Evolutionary conservation across 371 early-diverging fungal species (phyloP).

Genomic region (Lichtheimia hyalospora): DNA sequence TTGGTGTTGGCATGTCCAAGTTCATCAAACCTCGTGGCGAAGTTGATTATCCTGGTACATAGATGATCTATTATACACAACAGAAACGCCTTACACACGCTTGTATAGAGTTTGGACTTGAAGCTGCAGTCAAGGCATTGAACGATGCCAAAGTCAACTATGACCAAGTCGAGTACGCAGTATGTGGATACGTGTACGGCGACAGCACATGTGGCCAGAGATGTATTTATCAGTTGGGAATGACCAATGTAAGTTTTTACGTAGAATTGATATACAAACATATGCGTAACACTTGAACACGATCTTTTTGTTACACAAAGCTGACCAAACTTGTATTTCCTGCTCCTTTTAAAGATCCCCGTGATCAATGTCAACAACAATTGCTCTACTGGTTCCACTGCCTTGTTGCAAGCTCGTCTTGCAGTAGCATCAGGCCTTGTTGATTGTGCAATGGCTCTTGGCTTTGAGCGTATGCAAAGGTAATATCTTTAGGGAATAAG

Average conservation of each 20-base stretch:
- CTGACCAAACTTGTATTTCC: background rate
- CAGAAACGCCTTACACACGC: background rate
- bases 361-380: constrained; percentile 79
- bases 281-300: too few species aligned
- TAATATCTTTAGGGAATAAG: background rate
- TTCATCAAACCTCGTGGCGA: constrained; percentile 64
- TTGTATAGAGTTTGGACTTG: constrained; percentile 61
- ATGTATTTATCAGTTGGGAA: constrained; percentile 70
- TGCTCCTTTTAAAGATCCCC: constrained; percentile 34
- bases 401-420: constrained; percentile 71
- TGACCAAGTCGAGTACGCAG: constrained; percentile 65
- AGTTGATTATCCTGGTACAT: constrained; percentile 59
- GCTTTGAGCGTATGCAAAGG: constrained; percentile 76
- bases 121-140: constrained; percentile 76
- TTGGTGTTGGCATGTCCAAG: constrained; percentile 74
- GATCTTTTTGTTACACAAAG: background rate
- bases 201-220: constrained; percentile 81
- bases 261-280: too few species aligned
- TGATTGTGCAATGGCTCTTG: constrained; percentile 79
- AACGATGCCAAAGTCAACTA: constrained; percentile 70
- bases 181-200: constrained; percentile 65
- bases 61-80: background rate
- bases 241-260: constrained; percentile 46
- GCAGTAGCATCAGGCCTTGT: constrained; percentile 67
- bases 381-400: constrained; percentile 82